These are phyloP conservation scores for Dioszegia hungarica DNA, from an alignment of 768 basidiomycete genomes.

Conservation along the genomic window DNA sequence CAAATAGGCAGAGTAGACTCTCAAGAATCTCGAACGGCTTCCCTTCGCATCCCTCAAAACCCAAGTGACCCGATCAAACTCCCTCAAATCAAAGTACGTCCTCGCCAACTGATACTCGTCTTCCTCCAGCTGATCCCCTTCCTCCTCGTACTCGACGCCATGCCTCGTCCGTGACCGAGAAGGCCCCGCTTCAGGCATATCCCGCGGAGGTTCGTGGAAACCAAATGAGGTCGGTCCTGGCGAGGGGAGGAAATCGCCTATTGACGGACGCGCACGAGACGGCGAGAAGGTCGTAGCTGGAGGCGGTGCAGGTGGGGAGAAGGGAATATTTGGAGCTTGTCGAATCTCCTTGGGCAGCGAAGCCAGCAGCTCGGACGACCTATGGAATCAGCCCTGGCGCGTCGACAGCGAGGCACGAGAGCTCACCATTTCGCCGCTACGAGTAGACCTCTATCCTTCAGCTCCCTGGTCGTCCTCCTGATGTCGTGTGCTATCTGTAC, in stretches of 20 bases:
- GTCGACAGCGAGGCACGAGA: too few relatives aligned
- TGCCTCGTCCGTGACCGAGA: conserved; percentile 30
- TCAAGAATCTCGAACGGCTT: conserved; percentile 68
- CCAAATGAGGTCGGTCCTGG: conserved; percentile 34
- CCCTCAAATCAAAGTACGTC: conserved; percentile 68
- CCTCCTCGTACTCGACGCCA: conserved; percentile 41
- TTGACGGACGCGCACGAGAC: conserved; percentile 20
- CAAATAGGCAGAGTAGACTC: conserved; percentile 74
- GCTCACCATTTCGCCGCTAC: conserved; percentile 38
- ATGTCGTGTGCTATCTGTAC: conserved; percentile 39
- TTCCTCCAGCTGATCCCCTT: conserved; percentile 61
- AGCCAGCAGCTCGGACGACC: conserved; percentile 35
- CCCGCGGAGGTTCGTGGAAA: neutral
- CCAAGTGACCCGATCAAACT: conserved; percentile 68
- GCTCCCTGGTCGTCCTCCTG: conserved; percentile 27
- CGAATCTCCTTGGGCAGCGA: conserved; percentile 31
- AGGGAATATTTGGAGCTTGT: conserved; percentile 29
- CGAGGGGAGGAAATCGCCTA: conserved; percentile 36
- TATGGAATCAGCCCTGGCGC: conserved; percentile 6
- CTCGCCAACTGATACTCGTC: conserved; percentile 63
- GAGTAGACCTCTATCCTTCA: conserved; percentile 36
- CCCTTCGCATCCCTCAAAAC: conserved; percentile 64
- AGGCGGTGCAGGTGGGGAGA: conserved; percentile 30
- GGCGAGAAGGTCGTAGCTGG: conserved; percentile 12
- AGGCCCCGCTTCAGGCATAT: conserved; percentile 11